These are phyloP conservation scores for Aureobasidium pullulans DNA, from an alignment of 2,329 filamentous ascomycete species.

Conservation along the genomic window DNA sequence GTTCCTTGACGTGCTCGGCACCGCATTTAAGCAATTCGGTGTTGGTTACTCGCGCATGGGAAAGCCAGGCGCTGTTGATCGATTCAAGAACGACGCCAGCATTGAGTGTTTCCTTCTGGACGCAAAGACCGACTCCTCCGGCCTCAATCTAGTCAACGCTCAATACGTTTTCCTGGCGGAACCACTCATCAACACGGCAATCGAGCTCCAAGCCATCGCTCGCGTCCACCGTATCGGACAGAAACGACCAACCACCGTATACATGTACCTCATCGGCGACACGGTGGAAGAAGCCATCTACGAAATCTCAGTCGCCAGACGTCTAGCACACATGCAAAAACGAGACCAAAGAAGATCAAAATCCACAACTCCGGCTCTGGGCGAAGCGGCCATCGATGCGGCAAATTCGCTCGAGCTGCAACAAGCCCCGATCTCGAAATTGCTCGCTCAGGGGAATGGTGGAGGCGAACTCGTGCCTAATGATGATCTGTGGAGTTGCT, in stretches of 20 bases:
- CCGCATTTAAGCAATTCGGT: constrained; percentile 62
- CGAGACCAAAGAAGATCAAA: constrained; percentile 19
- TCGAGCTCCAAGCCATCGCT: constrained; percentile 91
- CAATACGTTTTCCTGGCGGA: constrained; percentile 94
- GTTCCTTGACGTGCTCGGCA: constrained; percentile 66
- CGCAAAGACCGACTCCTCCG: constrained; percentile 79
- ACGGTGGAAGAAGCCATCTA: constrained; percentile 93
- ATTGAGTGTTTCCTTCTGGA: constrained; percentile 83
- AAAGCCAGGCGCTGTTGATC: constrained; percentile 58
- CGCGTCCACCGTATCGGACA: constrained; percentile 94
- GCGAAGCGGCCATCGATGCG: constrained; percentile 62
- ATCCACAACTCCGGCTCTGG: constrained; percentile 30
- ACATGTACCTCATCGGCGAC: constrained; percentile 86
- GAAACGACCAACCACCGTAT: constrained; percentile 78
- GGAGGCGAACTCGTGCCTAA: constrained; percentile 74
- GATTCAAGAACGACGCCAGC: constrained; percentile 66
- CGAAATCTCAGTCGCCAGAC: constrained; percentile 70
- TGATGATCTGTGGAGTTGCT: constrained; percentile 78
- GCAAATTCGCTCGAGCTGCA: constrained; percentile 82
- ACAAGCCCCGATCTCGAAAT: constrained; percentile 58
- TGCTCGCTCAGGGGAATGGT: constrained; percentile 62
- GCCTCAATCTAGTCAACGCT: constrained; percentile 85
- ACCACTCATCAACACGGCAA: constrained; percentile 83
- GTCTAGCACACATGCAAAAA: constrained; percentile 64
- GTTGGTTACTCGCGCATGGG: constrained; percentile 70